Base-by-base conservation (phyloP, 495 filamentous ascomycete species). In the Hyaloscypha hepaticicola region DNA sequence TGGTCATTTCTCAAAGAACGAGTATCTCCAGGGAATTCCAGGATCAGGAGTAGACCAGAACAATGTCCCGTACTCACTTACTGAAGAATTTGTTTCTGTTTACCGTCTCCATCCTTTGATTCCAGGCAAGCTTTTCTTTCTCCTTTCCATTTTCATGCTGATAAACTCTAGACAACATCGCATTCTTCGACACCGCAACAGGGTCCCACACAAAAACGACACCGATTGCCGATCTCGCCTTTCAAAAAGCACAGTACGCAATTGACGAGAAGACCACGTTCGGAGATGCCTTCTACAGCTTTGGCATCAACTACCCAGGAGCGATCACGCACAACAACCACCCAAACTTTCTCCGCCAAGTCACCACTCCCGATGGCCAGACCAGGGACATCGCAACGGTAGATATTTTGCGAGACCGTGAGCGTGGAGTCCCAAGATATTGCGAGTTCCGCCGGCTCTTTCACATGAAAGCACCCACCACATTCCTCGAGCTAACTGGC, bases 391-490 rank as follows among this genome's bases (percentile, higher is more conserved):
- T 80, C 14, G 78, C 68, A 41, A 76, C 78, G 11, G 63, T 80
- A 28, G 78, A 80, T 61, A 75, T 80, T 65, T 61, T 80, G 9
- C 74, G 78, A 14, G 78, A 80, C 67, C 74, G 78, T 41, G 77
- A 79, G 68, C 74, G 78, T 22, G 78, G 77, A 33, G 75, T 80
- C 26, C 78, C 78, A 6, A 72, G 78, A n/a, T 80, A 80, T 72
- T 75, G 74, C 71, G 45, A 60, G 11, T 80, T 80, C 77, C 73
- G 78, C 0, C 74, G 78, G 0, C 70, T 77, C 48, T 69, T 80
- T 50, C 78, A 73, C 38, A 66, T 80, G 26, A 27, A 60, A 0
- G 61, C 71, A 0, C 67, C 73, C 21, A 66, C 52, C 5, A 72
- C 70, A 6, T 80, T 78, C 49, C 57, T 69, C 11, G 71, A 73